phyloP scores from a whole-genome alignment of 2,329 filamentous ascomycete genomes.

The Domatiomyces globalis region DNA sequence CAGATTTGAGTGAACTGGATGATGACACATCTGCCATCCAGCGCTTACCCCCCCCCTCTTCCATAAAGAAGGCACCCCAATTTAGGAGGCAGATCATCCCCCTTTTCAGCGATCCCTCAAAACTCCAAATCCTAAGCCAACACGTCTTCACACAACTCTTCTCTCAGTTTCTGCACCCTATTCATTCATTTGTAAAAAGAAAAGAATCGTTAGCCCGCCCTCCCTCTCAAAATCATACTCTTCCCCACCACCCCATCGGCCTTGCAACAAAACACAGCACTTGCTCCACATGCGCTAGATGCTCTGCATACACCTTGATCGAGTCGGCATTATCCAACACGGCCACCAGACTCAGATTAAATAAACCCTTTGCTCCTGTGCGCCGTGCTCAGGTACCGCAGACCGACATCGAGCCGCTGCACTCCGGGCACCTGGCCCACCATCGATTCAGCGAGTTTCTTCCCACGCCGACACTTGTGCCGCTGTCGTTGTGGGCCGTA shows the following conservation, averaged over 20 bases:
- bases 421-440: conserved; percentile 30
- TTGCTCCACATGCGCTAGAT: conserved; percentile 34
- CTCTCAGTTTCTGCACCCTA: conserved; percentile 28
- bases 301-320: conserved; percentile 30
- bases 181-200: conserved; percentile 2
- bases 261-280: conserved; percentile 11
- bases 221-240: background rate
- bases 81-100: no score
- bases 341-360: conserved; percentile 33
- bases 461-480: conserved; percentile 24
- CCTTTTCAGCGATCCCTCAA: conserved; percentile 3
- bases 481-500: conserved; percentile 26
- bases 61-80: no score
- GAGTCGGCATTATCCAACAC: conserved; percentile 31
- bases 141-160: conserved; percentile 29
- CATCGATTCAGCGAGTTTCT: conserved; percentile 23
- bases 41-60: no score
- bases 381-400: conserved; percentile 28
- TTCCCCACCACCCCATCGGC: no score
- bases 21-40: no score
- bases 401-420: conserved; percentile 24
- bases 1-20: background rate
- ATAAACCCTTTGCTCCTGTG: conserved; percentile 32
- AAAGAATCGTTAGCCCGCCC: no score
- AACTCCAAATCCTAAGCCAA: conserved; percentile 32